Evolutionary conservation across 208 protist genomes (phyloP).

Genomic region (Angomonas deanei): DNA sequence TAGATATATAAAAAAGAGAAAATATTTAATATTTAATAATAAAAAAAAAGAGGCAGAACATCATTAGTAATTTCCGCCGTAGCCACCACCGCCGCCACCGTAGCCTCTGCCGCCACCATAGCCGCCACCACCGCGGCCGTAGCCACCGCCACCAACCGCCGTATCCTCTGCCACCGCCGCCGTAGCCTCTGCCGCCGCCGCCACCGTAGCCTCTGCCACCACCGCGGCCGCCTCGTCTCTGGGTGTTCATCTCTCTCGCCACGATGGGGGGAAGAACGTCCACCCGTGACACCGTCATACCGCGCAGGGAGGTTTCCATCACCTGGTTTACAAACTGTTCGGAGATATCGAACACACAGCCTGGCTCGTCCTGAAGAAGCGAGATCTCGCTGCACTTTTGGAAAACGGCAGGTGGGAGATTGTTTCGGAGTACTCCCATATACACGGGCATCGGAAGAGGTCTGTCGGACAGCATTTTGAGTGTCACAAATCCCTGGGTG

Average conservation of each 20-base stretch:
- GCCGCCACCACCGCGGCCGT: constrained; percentile 12
- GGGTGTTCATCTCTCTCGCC: constrained; percentile 61
- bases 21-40: neutral
- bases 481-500: constrained; percentile 59
- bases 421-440: constrained; percentile 86
- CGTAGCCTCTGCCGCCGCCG: constrained; percentile 11
- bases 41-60: constrained; percentile 9
- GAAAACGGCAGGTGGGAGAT: constrained; percentile 75
- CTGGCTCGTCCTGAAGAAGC: constrained; percentile 78
- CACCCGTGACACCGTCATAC: constrained; percentile 65
- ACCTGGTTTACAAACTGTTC: constrained; percentile 62
- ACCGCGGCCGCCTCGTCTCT: constrained; percentile 28
- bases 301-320: constrained; percentile 47
- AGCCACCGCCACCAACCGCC: constrained; percentile 21
- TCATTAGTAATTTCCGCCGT: neutral
- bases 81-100: neutral
- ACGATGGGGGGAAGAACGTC: constrained; percentile 80
- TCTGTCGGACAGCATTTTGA: constrained; percentile 69
- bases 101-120: constrained; percentile 8
- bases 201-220: constrained; percentile 29
- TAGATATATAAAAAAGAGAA: constrained; percentile 1
- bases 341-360: constrained; percentile 86
- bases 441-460: constrained; percentile 74
- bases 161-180: constrained; percentile 11
- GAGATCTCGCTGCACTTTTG: constrained; percentile 80